These are phyloP conservation scores for Populus deltoides DNA, from an alignment of 345 rosid species.

Conservation along the genomic window DNA sequence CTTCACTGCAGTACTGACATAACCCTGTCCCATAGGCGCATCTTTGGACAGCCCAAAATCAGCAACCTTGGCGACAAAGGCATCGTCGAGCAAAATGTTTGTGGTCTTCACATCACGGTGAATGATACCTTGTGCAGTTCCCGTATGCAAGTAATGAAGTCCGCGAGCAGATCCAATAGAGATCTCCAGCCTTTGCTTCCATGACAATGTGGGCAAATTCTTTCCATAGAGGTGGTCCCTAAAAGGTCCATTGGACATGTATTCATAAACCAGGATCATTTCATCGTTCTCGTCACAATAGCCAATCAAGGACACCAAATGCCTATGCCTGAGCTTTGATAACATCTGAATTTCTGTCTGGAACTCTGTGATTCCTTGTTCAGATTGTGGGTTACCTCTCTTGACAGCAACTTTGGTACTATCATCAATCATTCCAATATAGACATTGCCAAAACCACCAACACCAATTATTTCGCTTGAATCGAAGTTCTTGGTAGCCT, in stretches of 20 bases:
- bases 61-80: constrained; percentile 75
- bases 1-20: constrained; percentile 61
- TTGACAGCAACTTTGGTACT: constrained; percentile 76
- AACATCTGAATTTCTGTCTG: constrained; percentile 85
- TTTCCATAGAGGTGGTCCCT: constrained; percentile 75
- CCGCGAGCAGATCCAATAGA: constrained; percentile 78
- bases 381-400: constrained; percentile 84
- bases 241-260: constrained; percentile 79
- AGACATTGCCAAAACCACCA: constrained; percentile 84
- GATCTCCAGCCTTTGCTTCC: constrained; percentile 81
- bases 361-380: constrained; percentile 82
- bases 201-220: constrained; percentile 54
- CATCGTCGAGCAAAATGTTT: constrained; percentile 70
- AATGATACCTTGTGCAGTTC: constrained; percentile 88
- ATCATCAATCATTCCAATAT: constrained; percentile 58
- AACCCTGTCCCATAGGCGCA: constrained; percentile 64
- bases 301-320: constrained; percentile 76
- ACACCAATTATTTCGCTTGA: constrained; percentile 61
- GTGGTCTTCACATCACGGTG: constrained; percentile 86
- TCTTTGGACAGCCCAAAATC: constrained; percentile 84
- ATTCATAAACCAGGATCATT: constrained; percentile 82
- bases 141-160: constrained; percentile 78
- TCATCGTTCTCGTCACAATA: constrained; percentile 73
- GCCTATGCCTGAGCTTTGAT: constrained; percentile 81
- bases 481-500: constrained; percentile 69